These are phyloP conservation scores for Cyclotella choctawhatcheeana DNA, from an alignment of 108 stramenopile species.

Conservation along the genomic window DNA sequence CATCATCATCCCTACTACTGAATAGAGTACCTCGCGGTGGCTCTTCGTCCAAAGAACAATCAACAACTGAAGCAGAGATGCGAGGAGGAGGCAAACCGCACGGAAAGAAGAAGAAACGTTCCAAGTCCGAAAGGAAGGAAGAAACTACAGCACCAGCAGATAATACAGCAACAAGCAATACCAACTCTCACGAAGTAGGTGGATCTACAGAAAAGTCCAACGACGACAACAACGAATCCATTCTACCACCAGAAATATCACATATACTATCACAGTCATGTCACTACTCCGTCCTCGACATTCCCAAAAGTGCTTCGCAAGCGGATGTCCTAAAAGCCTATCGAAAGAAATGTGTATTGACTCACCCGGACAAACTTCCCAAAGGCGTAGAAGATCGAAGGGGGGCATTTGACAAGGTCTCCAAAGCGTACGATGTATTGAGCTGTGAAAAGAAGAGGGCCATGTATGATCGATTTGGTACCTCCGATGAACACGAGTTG, in stretches of 20 bases:
- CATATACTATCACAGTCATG: constrained; percentile 33
- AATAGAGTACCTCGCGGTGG: not conserved
- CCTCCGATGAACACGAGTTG: constrained; percentile 54
- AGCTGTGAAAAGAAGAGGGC: constrained; percentile 86
- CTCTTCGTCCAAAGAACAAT: not conserved
- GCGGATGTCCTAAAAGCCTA: constrained; percentile 89
- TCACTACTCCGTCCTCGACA: constrained; percentile 40
- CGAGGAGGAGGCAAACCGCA: not conserved
- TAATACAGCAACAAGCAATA: not conserved
- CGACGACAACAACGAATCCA: not conserved
- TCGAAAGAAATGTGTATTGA: constrained; percentile 83
- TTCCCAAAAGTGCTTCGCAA: constrained; percentile 27
- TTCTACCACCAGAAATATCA: constrained; percentile 9
- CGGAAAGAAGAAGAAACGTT: not conserved
- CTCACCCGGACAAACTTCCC: constrained; percentile 91
- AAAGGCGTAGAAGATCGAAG: constrained; percentile 58
- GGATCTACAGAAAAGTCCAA: not conserved
- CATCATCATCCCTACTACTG: not conserved
- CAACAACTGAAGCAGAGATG: not conserved
- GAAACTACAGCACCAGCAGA: not conserved
- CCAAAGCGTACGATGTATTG: constrained; percentile 95
- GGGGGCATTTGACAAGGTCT: constrained; percentile 90
- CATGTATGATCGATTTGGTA: constrained; percentile 94
- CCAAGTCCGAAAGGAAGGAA: not conserved
- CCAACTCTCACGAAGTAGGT: not conserved